Conservation (phyloP, 2,329 filamentous ascomycete genomes). For the Ramichloridium luteum region DNA sequence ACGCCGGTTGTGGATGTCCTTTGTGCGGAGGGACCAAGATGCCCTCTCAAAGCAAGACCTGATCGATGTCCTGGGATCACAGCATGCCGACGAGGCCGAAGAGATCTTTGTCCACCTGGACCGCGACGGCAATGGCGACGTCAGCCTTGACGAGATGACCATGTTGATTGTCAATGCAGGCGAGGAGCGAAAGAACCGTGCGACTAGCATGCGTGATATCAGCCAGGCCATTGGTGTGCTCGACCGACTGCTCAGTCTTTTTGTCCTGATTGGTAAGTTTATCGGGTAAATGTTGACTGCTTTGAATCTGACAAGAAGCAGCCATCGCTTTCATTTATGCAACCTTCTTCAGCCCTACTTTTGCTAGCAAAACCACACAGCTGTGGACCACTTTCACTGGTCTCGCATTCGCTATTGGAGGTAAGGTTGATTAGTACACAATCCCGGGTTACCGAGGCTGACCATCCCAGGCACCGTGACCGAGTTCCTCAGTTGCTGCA, state of each 20-base stretch:
- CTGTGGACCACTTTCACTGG: conserved; percentile 14
- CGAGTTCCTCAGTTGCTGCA: conserved; percentile 91
- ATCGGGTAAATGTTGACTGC: neutral
- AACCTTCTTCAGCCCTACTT: conserved; percentile 21
- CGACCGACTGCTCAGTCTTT: conserved; percentile 21
- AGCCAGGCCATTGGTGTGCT: conserved; percentile 26
- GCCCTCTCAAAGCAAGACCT: conserved; percentile 20
- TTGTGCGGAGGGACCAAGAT: conserved; percentile 18
- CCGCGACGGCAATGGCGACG: conserved; percentile 24
- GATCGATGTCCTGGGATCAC: conserved; percentile 18
- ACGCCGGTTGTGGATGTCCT: conserved; percentile 24
- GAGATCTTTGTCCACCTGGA: conserved; percentile 24
- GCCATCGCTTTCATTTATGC: conserved; percentile 26
- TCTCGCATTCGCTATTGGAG: conserved; percentile 85
- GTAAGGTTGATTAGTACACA: too few species aligned
- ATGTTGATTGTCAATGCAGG: conserved; percentile 19
- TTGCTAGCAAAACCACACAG: conserved; percentile 15
- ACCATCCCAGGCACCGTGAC: conserved; percentile 70
- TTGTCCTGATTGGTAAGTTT: conserved; percentile 14
- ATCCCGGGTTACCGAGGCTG: too few species aligned
- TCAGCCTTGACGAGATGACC: conserved; percentile 26
- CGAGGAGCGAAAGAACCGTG: conserved; percentile 21
- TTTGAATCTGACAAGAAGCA: neutral
- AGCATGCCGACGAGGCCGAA: conserved; percentile 15
- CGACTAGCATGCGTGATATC: conserved; percentile 23